phyloP scores from a whole-genome alignment of 73 alveolate genomes.

The Loxodes magnus region DNA sequence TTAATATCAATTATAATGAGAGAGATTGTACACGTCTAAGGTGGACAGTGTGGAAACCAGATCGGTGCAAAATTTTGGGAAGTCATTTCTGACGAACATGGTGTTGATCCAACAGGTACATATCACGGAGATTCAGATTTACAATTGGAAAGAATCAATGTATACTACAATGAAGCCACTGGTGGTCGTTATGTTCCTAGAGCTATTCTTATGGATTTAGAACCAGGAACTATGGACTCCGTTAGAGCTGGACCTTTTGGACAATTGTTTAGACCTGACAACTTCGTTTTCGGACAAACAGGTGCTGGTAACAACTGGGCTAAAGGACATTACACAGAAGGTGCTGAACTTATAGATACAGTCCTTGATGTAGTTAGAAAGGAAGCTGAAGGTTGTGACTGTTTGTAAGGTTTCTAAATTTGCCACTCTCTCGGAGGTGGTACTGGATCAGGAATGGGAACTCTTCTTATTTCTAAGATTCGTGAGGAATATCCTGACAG shows the following conservation, averaged over 20 bases:
- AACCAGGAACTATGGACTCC: conserved; percentile 99
- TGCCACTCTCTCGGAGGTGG: conserved; percentile 92
- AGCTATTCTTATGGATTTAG: conserved; percentile 96
- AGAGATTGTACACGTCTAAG: conserved; percentile 60
- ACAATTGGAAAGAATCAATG: conserved; percentile 87
- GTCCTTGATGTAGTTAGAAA: conserved; percentile 88
- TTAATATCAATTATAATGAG: conserved; percentile 12
- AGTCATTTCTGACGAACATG: conserved; percentile 99
- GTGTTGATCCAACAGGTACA: conserved; percentile 97
- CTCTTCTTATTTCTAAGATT: conserved; percentile 83
- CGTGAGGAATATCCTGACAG: conserved; percentile 92
- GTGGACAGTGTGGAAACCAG: conserved; percentile 99
- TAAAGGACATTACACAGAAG: conserved; percentile 97
- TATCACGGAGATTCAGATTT: conserved; percentile 98
- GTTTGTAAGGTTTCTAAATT: conserved; percentile 87
- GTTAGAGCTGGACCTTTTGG: conserved; percentile 98
- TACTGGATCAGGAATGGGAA: conserved; percentile 96
- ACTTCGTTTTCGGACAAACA: conserved; percentile 95
- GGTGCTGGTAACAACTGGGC: conserved; percentile 99
- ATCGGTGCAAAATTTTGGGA: conserved; percentile 99
- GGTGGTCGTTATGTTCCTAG: conserved; percentile 96
- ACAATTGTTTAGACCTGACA: conserved; percentile 99
- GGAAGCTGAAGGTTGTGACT: conserved; percentile 92
- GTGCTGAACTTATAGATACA: conserved; percentile 88
- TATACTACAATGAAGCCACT: conserved; percentile 95